phyloP scores from a whole-genome alignment of 331 rosid species.

The Spiraea crenata region DNA sequence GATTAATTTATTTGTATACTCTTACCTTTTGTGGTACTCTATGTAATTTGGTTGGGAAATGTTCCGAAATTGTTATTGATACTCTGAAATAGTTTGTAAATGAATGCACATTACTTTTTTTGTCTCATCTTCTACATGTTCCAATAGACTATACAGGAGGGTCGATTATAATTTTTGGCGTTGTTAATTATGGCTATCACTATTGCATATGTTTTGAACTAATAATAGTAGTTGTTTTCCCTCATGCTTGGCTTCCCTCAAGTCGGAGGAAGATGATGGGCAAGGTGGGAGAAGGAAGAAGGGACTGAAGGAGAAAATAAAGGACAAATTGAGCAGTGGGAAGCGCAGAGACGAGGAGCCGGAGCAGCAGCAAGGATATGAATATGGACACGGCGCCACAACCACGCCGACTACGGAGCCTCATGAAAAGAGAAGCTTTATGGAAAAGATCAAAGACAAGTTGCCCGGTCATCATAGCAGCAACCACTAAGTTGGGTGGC shows the following conservation, averaged over 20 bases:
- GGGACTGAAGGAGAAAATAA: slow-evolving; percentile 61
- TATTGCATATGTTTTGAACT: too few relatives aligned
- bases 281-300: slow-evolving; percentile 68
- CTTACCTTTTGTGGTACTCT: background rate
- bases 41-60: too few relatives aligned
- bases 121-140: too few relatives aligned
- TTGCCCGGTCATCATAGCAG: slow-evolving; percentile 62
- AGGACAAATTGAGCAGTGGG: slow-evolving; percentile 54
- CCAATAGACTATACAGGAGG: too few relatives aligned
- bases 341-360: slow-evolving; percentile 29
- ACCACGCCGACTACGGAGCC: slow-evolving; percentile 17
- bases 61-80: too few relatives aligned
- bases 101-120: too few relatives aligned
- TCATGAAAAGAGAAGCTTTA: slow-evolving; percentile 54
- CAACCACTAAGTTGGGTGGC: background rate
- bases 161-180: too few relatives aligned
- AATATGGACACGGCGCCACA: background rate
- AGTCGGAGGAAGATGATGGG: slow-evolving; percentile 68
- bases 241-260: background rate
- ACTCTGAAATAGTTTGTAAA: too few relatives aligned
- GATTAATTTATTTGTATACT: background rate
- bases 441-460: slow-evolving; percentile 76
- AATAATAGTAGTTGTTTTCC: too few relatives aligned
- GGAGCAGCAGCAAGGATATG: background rate
- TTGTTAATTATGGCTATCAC: too few relatives aligned